Percentiles rank a stretch among this genome's conserved stretches.
These are phyloP conservation scores for Vitis amurensis DNA, from an alignment of 164 flowering plant genomes.

Conservation along the genomic window DNA sequence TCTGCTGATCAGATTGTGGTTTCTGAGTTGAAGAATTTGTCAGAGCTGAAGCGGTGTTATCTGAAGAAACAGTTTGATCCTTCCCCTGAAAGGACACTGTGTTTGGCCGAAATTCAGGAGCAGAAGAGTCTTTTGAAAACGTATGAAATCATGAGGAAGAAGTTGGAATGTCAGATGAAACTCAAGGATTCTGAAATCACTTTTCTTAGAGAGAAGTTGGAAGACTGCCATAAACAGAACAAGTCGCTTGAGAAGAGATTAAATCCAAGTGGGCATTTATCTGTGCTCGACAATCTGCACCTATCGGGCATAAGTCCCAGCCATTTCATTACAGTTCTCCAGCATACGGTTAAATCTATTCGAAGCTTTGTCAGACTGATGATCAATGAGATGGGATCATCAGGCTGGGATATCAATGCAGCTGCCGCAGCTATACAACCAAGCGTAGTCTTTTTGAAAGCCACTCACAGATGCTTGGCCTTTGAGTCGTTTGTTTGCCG, in stretches of 20 bases:
- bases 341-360: slow-evolving; percentile 39
- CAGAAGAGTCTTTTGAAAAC: slow-evolving; percentile 50
- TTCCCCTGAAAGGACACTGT: slow-evolving; percentile 36
- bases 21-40: slow-evolving; percentile 50
- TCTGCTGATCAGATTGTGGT: slow-evolving; percentile 52
- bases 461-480: slow-evolving; percentile 48
- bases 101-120: slow-evolving; percentile 62
- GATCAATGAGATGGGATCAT: slow-evolving; percentile 49
- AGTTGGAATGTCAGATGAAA: slow-evolving; percentile 49
- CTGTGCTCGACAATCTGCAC: slow-evolving; percentile 33
- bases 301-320: slow-evolving; percentile 41
- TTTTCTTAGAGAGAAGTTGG: slow-evolving; percentile 50
- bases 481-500: slow-evolving; percentile 63
- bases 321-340: slow-evolving; percentile 43
- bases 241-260: slow-evolving; percentile 47
- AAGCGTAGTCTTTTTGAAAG: slow-evolving; percentile 29
- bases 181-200: slow-evolving; percentile 64
- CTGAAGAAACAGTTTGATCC: slow-evolving; percentile 58
- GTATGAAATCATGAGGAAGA: slow-evolving; percentile 57
- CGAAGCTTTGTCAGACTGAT: slow-evolving; percentile 44
- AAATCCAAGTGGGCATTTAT: slow-evolving; percentile 43
- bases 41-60: slow-evolving; percentile 64
- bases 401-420: slow-evolving; percentile 59
- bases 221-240: slow-evolving; percentile 44
- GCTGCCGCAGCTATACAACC: slow-evolving; percentile 52